Evolutionary conservation across 1,284 basidiomycete genomes (phyloP), one percentile per base, ranked within the genome.

Genomic region (Boletellus sp.): DNA sequence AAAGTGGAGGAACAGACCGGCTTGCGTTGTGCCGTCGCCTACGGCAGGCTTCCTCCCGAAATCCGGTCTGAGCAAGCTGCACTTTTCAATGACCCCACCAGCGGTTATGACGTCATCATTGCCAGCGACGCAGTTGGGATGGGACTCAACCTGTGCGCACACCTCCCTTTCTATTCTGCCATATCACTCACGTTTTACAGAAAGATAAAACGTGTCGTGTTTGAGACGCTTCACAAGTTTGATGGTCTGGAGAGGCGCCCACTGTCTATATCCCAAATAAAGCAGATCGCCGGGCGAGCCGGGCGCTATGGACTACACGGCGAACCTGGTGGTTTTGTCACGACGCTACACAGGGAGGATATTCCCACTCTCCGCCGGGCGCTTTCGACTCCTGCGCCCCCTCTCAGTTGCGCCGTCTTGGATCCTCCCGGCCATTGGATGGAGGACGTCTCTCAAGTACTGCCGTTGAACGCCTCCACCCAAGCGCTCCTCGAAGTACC

Each of bases 281-380:
- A 98, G 66, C 95, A 99, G 67, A 98, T 99, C 41, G 94, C 91
- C 0, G 95, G 95, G 5, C 82, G 96, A 36, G 96, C 96, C 0
- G 95, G 95, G 4, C 85, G 96, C 1, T 99, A 83, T 66, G 93
- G 93, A 2, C 69, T 90, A 45, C 80, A 85, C 47, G 72, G 68
- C 11, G 59, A 72, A 20, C 66, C 74, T 0, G 82, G 79, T 3
- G 85, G 88, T 8, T 72, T 77, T 19, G 83, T 80, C n/a, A 93
- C 92, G 0, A 91, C 93, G 0, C 64, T 96, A 9, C 64, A 78
- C 41, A 67, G 73, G 3, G 63, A 70, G 2, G 91, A 96, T 60
- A 73, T 98, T 13, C 73, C 77, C 0, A 67, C 80, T 41, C 71
- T 98, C 7, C 60, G 61, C n/a, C 54, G 59, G 13, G 72, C 75